These are phyloP conservation scores for Aspergillus asperescens DNA, from an alignment of 495 filamentous ascomycete genomes.

Conservation along the genomic window DNA sequence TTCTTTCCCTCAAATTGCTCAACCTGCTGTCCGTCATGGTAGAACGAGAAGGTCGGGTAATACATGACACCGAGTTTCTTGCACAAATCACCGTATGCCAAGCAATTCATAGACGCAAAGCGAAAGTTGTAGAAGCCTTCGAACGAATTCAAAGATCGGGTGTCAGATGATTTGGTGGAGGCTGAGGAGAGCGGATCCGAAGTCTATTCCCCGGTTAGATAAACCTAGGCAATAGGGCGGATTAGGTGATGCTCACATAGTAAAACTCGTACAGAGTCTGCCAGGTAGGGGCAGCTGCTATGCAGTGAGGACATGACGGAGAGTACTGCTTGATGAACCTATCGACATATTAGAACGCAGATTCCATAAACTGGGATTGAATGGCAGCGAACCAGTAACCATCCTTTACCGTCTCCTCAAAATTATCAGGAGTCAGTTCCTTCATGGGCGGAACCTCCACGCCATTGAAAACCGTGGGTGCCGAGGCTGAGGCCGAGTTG, in stretches of 20 bases:
- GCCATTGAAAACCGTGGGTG: slow-evolving; percentile 69
- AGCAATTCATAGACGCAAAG: slow-evolving; percentile 80
- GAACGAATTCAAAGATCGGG: slow-evolving; percentile 56
- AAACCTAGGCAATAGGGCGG: neutral
- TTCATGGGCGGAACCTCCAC: slow-evolving; percentile 69
- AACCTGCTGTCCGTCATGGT: slow-evolving; percentile 68
- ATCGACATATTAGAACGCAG: slow-evolving; percentile 15
- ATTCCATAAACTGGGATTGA: neutral
- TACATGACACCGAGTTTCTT: slow-evolving; percentile 53
- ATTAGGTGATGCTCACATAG: slow-evolving; percentile 46
- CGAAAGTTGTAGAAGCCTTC: slow-evolving; percentile 80
- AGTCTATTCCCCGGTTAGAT: slow-evolving; percentile 47
- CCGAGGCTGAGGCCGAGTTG: slow-evolving; percentile 13
- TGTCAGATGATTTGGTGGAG: slow-evolving; percentile 38
- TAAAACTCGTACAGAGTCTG: slow-evolving; percentile 96
- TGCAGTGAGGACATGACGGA: slow-evolving; percentile 75
- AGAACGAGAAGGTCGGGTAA: slow-evolving; percentile 75
- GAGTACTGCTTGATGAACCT: slow-evolving; percentile 78
- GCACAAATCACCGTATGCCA: slow-evolving; percentile 73
- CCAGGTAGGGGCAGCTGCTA: slow-evolving; percentile 72
- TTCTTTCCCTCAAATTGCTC: slow-evolving; percentile 57
- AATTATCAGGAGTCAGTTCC: slow-evolving; percentile 52
- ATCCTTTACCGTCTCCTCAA: slow-evolving; percentile 54
- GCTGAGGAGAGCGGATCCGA: slow-evolving; percentile 60
- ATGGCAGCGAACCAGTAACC: slow-evolving; percentile 53